phyloP scores from a whole-genome alignment of 106 monocot species.

The Cymbidium sinense region DNA sequence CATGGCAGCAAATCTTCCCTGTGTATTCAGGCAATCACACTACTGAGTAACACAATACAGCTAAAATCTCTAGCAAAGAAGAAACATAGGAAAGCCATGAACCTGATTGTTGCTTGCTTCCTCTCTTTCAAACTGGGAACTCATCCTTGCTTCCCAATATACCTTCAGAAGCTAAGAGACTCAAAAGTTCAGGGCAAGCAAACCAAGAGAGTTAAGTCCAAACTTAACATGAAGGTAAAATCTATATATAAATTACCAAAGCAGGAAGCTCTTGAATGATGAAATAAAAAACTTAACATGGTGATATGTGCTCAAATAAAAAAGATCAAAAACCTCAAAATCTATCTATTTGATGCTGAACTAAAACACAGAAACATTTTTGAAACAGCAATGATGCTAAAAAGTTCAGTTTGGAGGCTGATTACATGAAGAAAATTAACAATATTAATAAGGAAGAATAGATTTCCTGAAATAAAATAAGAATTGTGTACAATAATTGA shows the following conservation, averaged over 20 bases:
- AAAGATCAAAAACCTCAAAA: no score
- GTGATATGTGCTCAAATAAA: no score
- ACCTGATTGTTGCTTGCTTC: constrained; percentile 8
- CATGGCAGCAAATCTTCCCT: constrained; percentile 11
- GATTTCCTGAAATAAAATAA: background rate
- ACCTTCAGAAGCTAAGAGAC: no score
- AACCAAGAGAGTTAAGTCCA: background rate
- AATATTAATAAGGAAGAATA: no score
- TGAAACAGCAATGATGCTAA: background rate
- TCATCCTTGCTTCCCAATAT: constrained; percentile 8
- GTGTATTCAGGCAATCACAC: background rate
- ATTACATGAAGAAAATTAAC: background rate
- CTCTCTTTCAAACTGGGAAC: background rate
- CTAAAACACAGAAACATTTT: background rate
- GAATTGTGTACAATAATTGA: background rate
- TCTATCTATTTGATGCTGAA: no score
- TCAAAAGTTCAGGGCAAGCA: no score
- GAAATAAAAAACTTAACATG: no score
- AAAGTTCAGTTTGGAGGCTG: background rate
- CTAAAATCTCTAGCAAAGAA: background rate
- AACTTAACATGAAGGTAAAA: background rate
- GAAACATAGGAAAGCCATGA: background rate
- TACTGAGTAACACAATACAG: background rate
- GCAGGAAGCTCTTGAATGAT: no score
- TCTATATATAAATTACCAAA: background rate